Percentiles rank a stretch among this genome's conserved stretches.
phyloP scores from a whole-genome alignment of 208 protist genomes.

The Acanthamoeba pearcei region DNA sequence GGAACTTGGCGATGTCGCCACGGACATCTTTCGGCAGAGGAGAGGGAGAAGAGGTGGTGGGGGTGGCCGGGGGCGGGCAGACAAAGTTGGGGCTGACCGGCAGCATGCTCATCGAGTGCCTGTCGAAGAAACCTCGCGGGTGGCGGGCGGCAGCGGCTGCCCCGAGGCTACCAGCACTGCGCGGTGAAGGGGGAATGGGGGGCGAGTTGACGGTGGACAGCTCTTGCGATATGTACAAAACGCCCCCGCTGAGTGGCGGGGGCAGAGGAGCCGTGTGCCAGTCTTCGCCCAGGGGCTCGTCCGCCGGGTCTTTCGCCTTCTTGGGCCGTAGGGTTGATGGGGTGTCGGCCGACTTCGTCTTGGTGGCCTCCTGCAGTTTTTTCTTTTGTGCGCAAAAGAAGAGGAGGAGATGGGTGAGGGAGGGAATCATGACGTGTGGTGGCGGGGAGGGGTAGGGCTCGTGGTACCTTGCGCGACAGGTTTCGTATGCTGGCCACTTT shows the following conservation, averaged over 20 bases:
- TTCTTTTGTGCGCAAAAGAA: not conserved
- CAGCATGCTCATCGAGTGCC: not conserved
- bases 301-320: not conserved
- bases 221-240: not conserved
- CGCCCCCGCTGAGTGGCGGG: not conserved
- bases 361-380: not conserved
- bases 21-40: conserved; percentile 32
- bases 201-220: not conserved
- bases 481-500: conserved; percentile 27
- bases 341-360: not conserved
- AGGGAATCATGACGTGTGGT: not conserved
- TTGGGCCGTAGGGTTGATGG: not conserved
- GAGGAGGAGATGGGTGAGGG: not conserved
- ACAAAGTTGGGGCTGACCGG: not conserved
- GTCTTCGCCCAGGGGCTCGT: not conserved
- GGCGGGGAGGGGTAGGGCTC: not conserved
- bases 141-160: not conserved
- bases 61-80: not conserved
- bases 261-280: not conserved
- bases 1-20: conserved; percentile 63
- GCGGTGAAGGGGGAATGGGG: not conserved
- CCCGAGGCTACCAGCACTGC: not conserved
- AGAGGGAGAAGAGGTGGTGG: not conserved
- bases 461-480: conserved; percentile 24
- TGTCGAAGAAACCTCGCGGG: not conserved